Base-by-base conservation (phyloP, 2,329 filamentous ascomycete species). In the Aspergillus awamori region DNA sequence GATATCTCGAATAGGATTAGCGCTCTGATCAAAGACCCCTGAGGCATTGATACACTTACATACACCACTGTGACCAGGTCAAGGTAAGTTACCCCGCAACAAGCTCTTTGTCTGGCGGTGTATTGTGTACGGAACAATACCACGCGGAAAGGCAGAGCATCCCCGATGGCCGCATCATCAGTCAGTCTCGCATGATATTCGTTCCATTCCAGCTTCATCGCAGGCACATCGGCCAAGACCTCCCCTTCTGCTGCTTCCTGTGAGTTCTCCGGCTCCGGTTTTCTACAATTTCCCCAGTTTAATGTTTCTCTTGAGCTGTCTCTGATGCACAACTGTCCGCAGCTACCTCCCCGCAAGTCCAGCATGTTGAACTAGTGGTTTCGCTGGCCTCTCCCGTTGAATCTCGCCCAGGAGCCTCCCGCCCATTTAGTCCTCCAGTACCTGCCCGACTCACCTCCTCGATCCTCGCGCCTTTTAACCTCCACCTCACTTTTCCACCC, bases 311-410 rank as follows among this genome's bases (percentile, higher is more conserved):
- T 4, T 26, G 36, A 20, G 33, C 28, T 33, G 10, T 26, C 43
- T 22, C 45, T 53, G 52, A 51, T 57, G 15, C 39, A 11, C 17
- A 30, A 36, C 30, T 36, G 43, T 24, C 38, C 22, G 5, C 13
- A 57, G 49, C 38, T 49, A 7, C 24, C 15, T 51, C 47, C 47
- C 24, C 41, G 41, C 20, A 26, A 30, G 39, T 59, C 58, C 65
- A 65, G 61, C 52, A 65, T 65, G 61, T 60, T 58, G 61, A 36
- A 60, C 61, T 67, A 67, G 61, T 63, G 64, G 64, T 62, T 65
- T 65, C 53, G 64, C 61, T 67, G 66, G 63, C 66, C 66, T 67
- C 53, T 63, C 54, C 54, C 57, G 57, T 64, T 57, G 49, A 58
- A 66, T 59, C 61, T 65, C 58, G 59, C 59, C 33, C 59, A 63